Conservation (phyloP, 441 rosid genomes). For the Jatropha podagrica region DNA sequence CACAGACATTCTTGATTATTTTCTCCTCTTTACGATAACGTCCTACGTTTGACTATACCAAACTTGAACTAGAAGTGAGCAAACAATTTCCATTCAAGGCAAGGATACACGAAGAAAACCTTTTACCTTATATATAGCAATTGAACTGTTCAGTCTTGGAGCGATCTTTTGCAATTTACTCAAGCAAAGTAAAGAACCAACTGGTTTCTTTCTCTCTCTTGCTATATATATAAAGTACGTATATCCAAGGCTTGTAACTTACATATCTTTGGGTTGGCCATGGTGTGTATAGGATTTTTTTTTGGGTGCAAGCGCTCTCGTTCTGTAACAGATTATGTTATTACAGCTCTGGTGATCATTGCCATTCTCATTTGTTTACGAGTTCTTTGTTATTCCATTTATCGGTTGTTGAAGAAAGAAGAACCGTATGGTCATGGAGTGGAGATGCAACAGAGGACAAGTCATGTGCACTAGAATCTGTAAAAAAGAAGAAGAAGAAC, state of each 20-base stretch:
- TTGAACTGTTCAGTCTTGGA: neutral
- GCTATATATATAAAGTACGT: neutral
- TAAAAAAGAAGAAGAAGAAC: neutral
- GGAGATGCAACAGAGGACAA: conserved; percentile 27
- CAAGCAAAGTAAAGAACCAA: conserved; percentile 20
- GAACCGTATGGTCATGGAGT: conserved; percentile 15
- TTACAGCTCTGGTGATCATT: conserved; percentile 34
- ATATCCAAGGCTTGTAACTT: neutral
- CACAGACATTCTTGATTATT: neutral
- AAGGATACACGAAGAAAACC: conserved; percentile 8
- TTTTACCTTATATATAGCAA: neutral
- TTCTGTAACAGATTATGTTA: conserved; percentile 29
- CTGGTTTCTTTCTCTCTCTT: neutral
- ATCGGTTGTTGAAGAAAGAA: conserved; percentile 30
- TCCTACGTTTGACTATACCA: conserved; percentile 23
- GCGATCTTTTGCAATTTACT: neutral
- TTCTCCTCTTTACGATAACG: conserved; percentile 1
- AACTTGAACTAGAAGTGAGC: conserved; percentile 36
- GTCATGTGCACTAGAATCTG: neutral
- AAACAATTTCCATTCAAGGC: conserved; percentile 13
- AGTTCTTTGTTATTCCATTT: conserved; percentile 30
- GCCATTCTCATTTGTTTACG: conserved; percentile 35
- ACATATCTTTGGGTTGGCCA: conserved; percentile 3
- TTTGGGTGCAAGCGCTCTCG: conserved; percentile 35
- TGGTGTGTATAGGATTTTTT: conserved; percentile 42